Evolutionary conservation across 495 filamentous ascomycete genomes (phyloP), one percentile per base, ranked within the genome.

Genomic region (Penicillium turbatum): DNA sequence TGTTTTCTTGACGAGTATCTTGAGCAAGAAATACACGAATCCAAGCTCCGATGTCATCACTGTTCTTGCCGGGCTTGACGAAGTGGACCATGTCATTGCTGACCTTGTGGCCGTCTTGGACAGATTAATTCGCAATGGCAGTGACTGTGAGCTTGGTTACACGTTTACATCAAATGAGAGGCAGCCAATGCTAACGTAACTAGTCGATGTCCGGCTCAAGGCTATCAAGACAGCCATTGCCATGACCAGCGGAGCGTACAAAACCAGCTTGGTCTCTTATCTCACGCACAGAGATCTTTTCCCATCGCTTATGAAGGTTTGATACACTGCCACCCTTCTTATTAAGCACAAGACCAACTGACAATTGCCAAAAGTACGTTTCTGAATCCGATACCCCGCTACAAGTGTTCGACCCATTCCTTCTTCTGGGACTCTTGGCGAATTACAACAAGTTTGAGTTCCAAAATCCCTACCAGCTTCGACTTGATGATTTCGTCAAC

Each of bases 401-500:
- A 2, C 74, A 82, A 56, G 81, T 80, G 41, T 76, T 89, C 24
- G 82, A 88, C 49, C 87, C 92, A 1, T 92, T 97, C 53, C 80
- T 86, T 27, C 79, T 97, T 35, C 73, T 96, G 5, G 95, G 92
- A 7, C 73, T 96, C n/a, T 73, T 98, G 49, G 90, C 88, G 58
- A 98, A 98, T 71, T 97, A 97, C 79, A 97, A 97, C 79, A 98
- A 97, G 70, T 98, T 97, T 61, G 93, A 98, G 72, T 90, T 95
- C 52, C 93, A 96, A 70, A 98, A 98, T 59, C 93, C 93, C 6
- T 98, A 98, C 63, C 87, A 92, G 62, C 73, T 95, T 54, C 87
- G 92, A 38, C 81, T 98, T n/a, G 90, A 95, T 64, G 93, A 98
- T 66, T 97, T 97, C 72, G 92, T 97, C 56, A 96, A 98, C 59